These are phyloP conservation scores for Fusarium sp. DNA, from an alignment of 2,329 filamentous ascomycete species.

Conservation along the genomic window DNA sequence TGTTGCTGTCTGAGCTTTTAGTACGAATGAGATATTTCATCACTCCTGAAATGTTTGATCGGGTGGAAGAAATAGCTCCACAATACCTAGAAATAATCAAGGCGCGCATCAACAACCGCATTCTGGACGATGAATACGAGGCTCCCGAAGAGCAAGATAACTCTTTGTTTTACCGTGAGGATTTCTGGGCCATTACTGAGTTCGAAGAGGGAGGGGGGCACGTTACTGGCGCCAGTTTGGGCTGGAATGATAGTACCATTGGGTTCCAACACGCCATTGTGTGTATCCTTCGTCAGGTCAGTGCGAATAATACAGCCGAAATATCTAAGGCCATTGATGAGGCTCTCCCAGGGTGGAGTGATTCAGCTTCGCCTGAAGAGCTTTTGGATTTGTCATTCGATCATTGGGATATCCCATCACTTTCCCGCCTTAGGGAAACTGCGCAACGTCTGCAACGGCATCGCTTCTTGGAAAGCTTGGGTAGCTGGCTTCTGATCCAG, in stretches of 20 bases:
- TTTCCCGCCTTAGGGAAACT: background rate
- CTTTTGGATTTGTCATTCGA: background rate
- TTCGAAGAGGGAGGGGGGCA: too few species aligned
- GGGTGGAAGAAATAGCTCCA: background rate
- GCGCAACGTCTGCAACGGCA: background rate
- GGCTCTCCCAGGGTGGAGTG: background rate
- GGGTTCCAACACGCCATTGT: background rate
- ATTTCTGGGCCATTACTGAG: rapidly evolving
- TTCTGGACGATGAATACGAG: too few species aligned
- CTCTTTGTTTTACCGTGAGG: too few species aligned
- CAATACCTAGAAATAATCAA: rapidly evolving
- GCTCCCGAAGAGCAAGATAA: too few species aligned
- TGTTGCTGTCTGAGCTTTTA: background rate
- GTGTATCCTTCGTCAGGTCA: background rate
- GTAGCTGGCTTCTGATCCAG: background rate
- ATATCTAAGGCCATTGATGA: background rate
- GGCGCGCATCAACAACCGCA: background rate
- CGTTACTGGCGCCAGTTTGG: rapidly evolving
- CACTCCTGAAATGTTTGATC: background rate
- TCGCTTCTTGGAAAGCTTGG: background rate
- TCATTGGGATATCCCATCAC: background rate
- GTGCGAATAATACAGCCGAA: background rate
- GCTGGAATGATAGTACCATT: background rate
- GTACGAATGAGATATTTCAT: rapidly evolving
- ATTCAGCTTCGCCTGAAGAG: background rate